These are phyloP conservation scores for Trametes sanguinea DNA, from an alignment of 768 basidiomycete genomes.

Conservation along the genomic window DNA sequence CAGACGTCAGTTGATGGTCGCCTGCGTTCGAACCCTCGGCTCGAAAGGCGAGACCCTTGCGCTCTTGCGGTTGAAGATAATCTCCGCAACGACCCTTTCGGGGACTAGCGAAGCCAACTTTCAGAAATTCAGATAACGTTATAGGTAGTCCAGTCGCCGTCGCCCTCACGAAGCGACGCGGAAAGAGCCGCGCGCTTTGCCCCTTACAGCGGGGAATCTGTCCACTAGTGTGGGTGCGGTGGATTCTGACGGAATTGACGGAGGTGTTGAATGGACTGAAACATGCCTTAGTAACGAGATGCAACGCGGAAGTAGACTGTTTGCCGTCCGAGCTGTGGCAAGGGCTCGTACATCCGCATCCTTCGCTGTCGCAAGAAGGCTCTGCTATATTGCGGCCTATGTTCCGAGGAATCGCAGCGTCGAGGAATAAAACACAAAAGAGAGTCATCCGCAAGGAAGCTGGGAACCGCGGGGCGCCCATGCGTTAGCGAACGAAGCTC, in stretches of 20 bases:
- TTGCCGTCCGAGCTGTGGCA: background rate
- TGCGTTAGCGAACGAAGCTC: too few relatives aligned
- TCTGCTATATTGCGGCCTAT: background rate
- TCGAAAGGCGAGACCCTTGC: background rate
- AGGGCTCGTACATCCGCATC: too few relatives aligned
- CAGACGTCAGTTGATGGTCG: background rate
- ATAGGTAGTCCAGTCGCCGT: background rate
- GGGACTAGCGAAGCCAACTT: background rate
- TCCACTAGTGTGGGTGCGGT: background rate
- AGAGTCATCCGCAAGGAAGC: background rate
- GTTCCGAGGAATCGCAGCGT: background rate
- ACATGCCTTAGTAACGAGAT: background rate
- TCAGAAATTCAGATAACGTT: background rate
- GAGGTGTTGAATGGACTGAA: background rate
- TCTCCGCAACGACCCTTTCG: background rate
- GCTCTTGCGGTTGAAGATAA: background rate
- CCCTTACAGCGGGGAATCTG: slow-evolving; percentile 1
- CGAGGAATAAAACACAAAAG: background rate
- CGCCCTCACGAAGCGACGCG: too few relatives aligned
- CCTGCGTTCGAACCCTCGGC: background rate
- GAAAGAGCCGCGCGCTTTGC: background rate
- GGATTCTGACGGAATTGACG: background rate
- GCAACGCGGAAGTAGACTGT: background rate
- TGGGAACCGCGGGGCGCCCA: too few relatives aligned
- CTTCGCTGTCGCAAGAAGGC: too few relatives aligned